Evolutionary conservation across 73 alveolate genomes (phyloP), one percentile per base, ranked within the genome.

Genomic region (Paramecium bursaria): DNA sequence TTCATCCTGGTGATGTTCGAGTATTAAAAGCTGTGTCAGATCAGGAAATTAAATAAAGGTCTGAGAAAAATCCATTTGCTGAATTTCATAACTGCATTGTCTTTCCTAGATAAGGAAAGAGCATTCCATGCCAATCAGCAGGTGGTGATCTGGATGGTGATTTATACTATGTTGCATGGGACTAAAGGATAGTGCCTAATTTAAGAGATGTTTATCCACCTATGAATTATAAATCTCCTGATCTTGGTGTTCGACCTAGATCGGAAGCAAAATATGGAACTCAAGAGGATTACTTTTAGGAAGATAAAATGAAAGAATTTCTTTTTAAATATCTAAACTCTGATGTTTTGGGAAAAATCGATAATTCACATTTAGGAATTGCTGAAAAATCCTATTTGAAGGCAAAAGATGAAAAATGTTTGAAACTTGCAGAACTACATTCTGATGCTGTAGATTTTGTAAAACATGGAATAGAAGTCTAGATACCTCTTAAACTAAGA

Each of bases 1-100:
- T 91, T 6, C 99, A 97, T 75, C 99, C 99, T 0, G 99, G 99
- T 7, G 99, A 97, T 86, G 92, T 96, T 27, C 73, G 98, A 57
- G 85, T 80, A 44, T 87, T 97, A 22, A 92, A 53, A 48, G 98
- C 98, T 0, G 97, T 96, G 17, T 88, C 86, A 46, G 87, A 85
- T 44, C 86, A 95, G 17, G 82, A 74, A 27, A 90, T 74, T 10
- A 50, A 82, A 33, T 48, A 33, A 27, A 51, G 86, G 86, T 42
- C 75, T 53, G 51, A 42, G 2, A 50, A 19, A 0, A 39, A 52
- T 26, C 57, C 61, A 5, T 86, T 93, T 73, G 79, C 73, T 7
- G 95, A 96, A 48, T 75, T 88, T 75, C 51, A 60, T 11, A 96
- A 95, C 73, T 98, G 94, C 7, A 88, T 95, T 1, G 98, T 95